A percentile compares a stretch with the other conserved stretches of the same genome.
Evolutionary conservation across 2,329 filamentous ascomycete species (phyloP).

Genomic region (Talaromyces verruculosus): DNA sequence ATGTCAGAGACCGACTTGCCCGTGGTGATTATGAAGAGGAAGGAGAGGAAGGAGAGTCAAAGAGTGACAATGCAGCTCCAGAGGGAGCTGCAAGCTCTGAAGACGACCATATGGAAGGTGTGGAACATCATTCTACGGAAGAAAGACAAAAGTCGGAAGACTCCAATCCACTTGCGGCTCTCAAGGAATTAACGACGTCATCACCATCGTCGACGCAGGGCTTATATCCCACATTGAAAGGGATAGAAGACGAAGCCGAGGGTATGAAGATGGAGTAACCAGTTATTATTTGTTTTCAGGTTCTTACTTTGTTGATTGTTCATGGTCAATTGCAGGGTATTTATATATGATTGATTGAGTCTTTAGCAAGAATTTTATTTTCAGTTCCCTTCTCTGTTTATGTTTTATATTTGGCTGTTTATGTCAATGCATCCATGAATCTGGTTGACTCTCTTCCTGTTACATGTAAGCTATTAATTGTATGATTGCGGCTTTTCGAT

Average conservation of each 20-base stretch:
- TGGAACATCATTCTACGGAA: slow-evolving; percentile 15
- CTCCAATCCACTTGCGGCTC: slow-evolving; percentile 10
- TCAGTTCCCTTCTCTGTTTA: not conserved
- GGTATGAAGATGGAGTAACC: slow-evolving; percentile 23
- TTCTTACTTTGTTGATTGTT: slow-evolving; percentile 1
- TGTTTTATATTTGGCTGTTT: slow-evolving; percentile 1
- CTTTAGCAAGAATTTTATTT: not conserved
- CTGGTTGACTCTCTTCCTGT: not conserved
- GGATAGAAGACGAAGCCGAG: slow-evolving; percentile 23
- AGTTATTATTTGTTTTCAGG: not conserved
- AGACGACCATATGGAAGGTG: slow-evolving; percentile 26
- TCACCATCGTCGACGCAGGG: slow-evolving; percentile 1
- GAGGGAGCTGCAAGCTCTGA: not conserved
- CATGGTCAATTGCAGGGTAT: not conserved
- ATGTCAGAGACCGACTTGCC: slow-evolving; percentile 57
- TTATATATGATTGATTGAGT: not conserved
- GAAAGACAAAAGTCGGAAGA: slow-evolving; percentile 1
- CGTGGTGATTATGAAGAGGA: slow-evolving; percentile 49
- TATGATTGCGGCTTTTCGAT: slow-evolving; percentile 7
- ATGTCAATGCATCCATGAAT: not conserved
- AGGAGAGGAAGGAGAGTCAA: slow-evolving; percentile 27
- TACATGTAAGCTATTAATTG: too few species aligned
- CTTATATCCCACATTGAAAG: slow-evolving; percentile 29
- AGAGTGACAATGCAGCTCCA: slow-evolving; percentile 24
- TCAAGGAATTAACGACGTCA: slow-evolving; percentile 10